Percentiles rank a stretch among this genome's conserved stretches.
Conservation (phyloP, 1,284 basidiomycete species). For the Ganoderma boninense region DNA sequence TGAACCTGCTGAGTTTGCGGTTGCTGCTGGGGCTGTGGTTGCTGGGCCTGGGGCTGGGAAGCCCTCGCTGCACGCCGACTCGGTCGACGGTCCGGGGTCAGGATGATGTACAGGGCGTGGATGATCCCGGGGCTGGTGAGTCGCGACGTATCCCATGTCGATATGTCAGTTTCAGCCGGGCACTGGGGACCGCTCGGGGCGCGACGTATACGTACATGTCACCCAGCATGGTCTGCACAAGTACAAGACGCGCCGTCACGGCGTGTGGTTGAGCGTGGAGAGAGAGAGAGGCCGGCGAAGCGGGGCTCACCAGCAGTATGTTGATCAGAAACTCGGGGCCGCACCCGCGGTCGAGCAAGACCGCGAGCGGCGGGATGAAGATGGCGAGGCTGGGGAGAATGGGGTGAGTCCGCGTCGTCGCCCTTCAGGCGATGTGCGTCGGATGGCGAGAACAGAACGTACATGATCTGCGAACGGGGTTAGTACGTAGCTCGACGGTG, state of each 20-base stretch:
- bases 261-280: too few species aligned
- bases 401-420: background rate
- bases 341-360: background rate
- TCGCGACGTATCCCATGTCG: too few species aligned
- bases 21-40: too few species aligned
- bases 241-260: too few species aligned
- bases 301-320: background rate
- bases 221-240: background rate
- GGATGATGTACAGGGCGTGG: conserved; percentile 1
- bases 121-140: background rate
- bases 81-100: background rate
- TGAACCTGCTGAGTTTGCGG: too few species aligned
- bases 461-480: background rate
- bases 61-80: too few species aligned
- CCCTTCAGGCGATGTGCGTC: background rate
- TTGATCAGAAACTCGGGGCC: background rate
- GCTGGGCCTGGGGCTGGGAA: too few species aligned
- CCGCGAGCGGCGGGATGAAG: background rate
- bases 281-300: background rate
- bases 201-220: conserved; percentile 1
- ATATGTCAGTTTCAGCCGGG: too few species aligned
- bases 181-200: background rate
- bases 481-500: background rate
- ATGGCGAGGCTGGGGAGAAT: background rate
- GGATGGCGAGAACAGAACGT: background rate